Percentiles rank a stretch among this genome's conserved stretches.
These are phyloP conservation scores for Colletotrichum zoysiae DNA, from an alignment of 2,329 filamentous ascomycete species.

Conservation along the genomic window DNA sequence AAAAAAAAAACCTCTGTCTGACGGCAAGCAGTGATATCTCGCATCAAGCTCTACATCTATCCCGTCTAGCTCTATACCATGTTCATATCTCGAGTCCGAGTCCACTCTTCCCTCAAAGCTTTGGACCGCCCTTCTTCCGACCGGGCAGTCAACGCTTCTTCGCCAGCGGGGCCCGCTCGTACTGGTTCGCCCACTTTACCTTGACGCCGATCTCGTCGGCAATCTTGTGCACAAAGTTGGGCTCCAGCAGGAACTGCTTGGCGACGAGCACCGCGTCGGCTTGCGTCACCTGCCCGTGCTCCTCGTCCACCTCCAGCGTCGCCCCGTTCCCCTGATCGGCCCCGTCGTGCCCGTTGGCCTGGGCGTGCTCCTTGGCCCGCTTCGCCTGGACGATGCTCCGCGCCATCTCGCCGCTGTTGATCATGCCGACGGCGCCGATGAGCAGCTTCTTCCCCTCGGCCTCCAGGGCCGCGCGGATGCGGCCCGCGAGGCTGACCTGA, in stretches of 20 bases:
- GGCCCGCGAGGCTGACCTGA: conserved; percentile 79
- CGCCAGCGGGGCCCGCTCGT: conserved; percentile 54
- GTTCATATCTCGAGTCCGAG: not conserved
- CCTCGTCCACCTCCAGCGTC: conserved; percentile 55
- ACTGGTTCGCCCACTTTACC: conserved; percentile 80
- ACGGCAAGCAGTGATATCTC: not conserved
- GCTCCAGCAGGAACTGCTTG: conserved; percentile 84
- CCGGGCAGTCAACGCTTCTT: conserved; percentile 44
- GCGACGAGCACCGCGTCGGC: conserved; percentile 81
- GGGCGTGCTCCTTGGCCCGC: conserved; percentile 53
- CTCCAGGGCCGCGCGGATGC: conserved; percentile 75
- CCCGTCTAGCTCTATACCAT: not conserved
- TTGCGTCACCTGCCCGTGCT: conserved; percentile 55
- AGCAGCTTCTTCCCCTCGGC: conserved; percentile 64
- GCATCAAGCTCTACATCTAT: not conserved
- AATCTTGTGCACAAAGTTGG: conserved; percentile 79
- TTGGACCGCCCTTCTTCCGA: conserved; percentile 7
- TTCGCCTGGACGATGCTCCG: conserved; percentile 64
- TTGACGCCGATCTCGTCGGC: conserved; percentile 79
- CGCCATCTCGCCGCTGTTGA: conserved; percentile 77
- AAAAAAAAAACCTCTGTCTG: not conserved
- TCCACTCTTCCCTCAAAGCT: conserved; percentile 2
- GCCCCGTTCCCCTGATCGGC: conserved; percentile 17
- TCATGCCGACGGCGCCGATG: conserved; percentile 81
- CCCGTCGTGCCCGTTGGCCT: conserved; percentile 49